Evolutionary conservation across 148 eudicot species (phyloP).

Genomic region (Vaccinium macrocarpon): DNA sequence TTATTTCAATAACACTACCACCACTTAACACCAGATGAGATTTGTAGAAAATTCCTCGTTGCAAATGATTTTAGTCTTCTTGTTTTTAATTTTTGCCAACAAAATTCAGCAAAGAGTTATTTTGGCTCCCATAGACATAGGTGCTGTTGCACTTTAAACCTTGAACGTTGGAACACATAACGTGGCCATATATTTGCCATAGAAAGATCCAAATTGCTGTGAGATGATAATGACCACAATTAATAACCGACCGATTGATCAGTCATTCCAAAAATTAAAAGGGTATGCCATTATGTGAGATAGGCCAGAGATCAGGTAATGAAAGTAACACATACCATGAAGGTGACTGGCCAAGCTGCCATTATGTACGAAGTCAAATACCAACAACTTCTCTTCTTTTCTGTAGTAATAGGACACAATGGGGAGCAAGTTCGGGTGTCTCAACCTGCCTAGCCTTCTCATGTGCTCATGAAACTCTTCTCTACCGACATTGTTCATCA

Average conservation of each 20-base stretch:
- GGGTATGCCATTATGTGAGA: neutral
- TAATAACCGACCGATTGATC: neutral
- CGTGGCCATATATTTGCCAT: neutral
- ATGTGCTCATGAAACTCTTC: slow-evolving; percentile 70
- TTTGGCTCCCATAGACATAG: neutral
- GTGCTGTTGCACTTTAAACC: neutral
- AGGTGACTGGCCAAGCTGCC: slow-evolving; percentile 69
- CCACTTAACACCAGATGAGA: neutral
- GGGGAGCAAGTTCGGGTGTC: slow-evolving; percentile 61
- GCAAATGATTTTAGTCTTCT: neutral
- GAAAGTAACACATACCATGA: slow-evolving; percentile 40
- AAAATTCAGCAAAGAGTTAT: neutral
- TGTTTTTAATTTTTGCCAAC: neutral
- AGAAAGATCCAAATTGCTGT: neutral
- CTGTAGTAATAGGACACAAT: slow-evolving; percentile 69
- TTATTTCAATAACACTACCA: neutral
- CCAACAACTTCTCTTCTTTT: slow-evolving; percentile 78
- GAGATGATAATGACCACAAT: neutral
- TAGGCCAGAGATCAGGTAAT: neutral
- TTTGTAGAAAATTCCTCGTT: neutral
- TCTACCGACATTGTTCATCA: slow-evolving; percentile 55
- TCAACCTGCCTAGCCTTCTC: slow-evolving; percentile 56
- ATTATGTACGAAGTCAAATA: slow-evolving; percentile 42
- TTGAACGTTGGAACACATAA: neutral
- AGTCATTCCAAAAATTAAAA: neutral